A percentile compares a stretch with the other conserved stretches of the same genome.
phyloP scores from a whole-genome alignment of 768 basidiomycete species.

The Rossbeevera mucosa region DNA sequence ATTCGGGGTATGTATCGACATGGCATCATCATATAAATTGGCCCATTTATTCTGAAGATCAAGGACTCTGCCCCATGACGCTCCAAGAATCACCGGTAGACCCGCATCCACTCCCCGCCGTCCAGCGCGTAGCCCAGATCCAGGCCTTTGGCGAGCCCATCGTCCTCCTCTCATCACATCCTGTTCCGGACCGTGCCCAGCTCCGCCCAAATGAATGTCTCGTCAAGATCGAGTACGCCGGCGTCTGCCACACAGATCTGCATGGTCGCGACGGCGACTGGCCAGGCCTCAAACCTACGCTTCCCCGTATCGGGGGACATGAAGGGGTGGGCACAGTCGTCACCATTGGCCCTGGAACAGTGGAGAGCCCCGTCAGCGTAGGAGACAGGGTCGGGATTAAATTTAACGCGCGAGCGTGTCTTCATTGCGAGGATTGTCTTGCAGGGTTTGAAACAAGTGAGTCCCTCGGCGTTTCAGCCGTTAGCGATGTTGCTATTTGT shows the following conservation, averaged over 20 bases:
- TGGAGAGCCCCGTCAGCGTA: constrained; percentile 28
- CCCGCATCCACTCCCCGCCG: constrained; percentile 8
- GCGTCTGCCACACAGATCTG: constrained; percentile 43
- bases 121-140: constrained; percentile 27
- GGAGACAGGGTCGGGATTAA: constrained; percentile 44
- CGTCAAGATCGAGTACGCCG: constrained; percentile 39
- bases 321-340: constrained; percentile 46
- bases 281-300: constrained; percentile 11
- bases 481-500: too few species aligned
- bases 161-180: constrained; percentile 11
- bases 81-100: not conserved
- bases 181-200: constrained; percentile 12
- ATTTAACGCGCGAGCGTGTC: constrained; percentile 38
- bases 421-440: constrained; percentile 39
- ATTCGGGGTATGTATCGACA: too few species aligned
- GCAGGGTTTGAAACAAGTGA: constrained; percentile 32
- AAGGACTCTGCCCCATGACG: not conserved
- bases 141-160: constrained; percentile 13
- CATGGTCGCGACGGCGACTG: constrained; percentile 41
- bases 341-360: constrained; percentile 37
- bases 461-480: too few species aligned
- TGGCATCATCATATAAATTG: too few species aligned
- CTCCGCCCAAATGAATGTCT: constrained; percentile 29
- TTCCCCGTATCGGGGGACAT: constrained; percentile 40
- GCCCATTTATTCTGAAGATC: too few species aligned